Evolutionary conservation across 2,329 filamentous ascomycete genomes (phyloP).

Genomic region (Aspergillus sergii): DNA sequence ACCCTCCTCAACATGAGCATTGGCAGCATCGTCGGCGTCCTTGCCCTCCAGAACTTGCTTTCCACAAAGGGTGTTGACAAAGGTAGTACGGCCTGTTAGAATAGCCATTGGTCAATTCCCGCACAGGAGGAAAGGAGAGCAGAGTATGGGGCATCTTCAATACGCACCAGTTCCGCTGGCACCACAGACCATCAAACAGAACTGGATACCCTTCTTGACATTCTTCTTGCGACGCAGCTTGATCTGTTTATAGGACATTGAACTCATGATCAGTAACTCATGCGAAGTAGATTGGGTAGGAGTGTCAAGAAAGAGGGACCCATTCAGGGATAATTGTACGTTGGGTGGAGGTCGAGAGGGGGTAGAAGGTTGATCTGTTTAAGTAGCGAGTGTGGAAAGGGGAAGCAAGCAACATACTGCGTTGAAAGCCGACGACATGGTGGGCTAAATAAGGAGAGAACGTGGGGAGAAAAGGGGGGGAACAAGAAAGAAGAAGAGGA

Average conservation of each 20-base stretch:
- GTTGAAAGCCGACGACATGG: conserved; percentile 57
- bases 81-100: conserved; percentile 83
- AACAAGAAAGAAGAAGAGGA: conserved; percentile 19
- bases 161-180: conserved; percentile 91
- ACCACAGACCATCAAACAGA: conserved; percentile 99
- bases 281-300: background rate
- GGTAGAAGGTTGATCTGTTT: conserved; percentile 16
- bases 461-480: conserved; percentile 21
- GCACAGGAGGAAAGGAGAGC: conserved; percentile 8
- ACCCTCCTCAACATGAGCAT: conserved; percentile 91
- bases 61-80: conserved; percentile 98
- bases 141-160: conserved; percentile 1
- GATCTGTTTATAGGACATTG: conserved; percentile 57
- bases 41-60: conserved; percentile 89
- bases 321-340: conserved; percentile 20
- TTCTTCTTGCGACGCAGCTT: conserved; percentile 99
- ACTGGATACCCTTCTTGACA: conserved; percentile 99
- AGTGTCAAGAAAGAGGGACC: background rate
- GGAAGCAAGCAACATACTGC: conserved; percentile 50
- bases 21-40: conserved; percentile 86
- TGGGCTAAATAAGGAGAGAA: conserved; percentile 35
- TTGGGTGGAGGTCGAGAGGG: conserved; percentile 19
- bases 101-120: conserved; percentile 16
- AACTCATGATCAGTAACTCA: conserved; percentile 7
- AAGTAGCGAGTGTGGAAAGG: conserved; percentile 25